Base-by-base conservation (phyloP, 495 filamentous ascomycete species). In the Usnea hakonensis region DNA sequence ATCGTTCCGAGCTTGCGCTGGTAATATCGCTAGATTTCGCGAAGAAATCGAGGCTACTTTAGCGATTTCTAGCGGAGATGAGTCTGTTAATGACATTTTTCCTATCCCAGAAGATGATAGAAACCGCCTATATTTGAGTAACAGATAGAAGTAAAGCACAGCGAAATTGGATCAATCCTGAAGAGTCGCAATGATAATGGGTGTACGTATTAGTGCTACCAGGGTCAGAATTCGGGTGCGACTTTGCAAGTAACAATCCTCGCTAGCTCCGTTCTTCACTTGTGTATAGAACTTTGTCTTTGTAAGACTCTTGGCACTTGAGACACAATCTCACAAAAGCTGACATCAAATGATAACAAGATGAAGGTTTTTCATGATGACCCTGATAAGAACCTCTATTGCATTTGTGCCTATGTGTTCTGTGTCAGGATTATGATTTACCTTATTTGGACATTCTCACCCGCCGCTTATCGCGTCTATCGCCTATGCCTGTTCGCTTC, bases 71-170 rank as follows among this genome's bases (percentile, higher is more conserved):
- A 76, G 69, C 40, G 89, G 85, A 26, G 81, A 81, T 19, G 83
- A 87, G 59, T 84, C 85, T n/a, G 89, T 90, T 57, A 92, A 74
- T 63, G 89, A 90, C 89, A 92, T 92, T 38, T 36, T 36, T 10
- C 14, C 30, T 30, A 16, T 28, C 57, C 19, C 23, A 30, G 54
- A 44, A 50, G 4, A 38, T n/a, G 5, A 37, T 33, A 11, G 32
- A 14, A 32, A 14, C 5, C n/a, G 9, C 6, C 32, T 44, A 16
- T 10, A 17, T 17, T 19, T 14, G 35, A 17, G 19, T 37, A 5
- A 52, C 21, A 8, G 4, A 32, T 9, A 32, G 3, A 32, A 30
- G 23, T 8, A 32, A 33, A 3, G 6, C 11, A 3, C 43, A 32
- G 10, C 17, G 5, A 32, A 19, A 52, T 14, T 3, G 10, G 30